These are phyloP conservation scores for Hemisphaericaspora nanyangensis DNA, from an alignment of 805 yeast species.

Conservation along the genomic window DNA sequence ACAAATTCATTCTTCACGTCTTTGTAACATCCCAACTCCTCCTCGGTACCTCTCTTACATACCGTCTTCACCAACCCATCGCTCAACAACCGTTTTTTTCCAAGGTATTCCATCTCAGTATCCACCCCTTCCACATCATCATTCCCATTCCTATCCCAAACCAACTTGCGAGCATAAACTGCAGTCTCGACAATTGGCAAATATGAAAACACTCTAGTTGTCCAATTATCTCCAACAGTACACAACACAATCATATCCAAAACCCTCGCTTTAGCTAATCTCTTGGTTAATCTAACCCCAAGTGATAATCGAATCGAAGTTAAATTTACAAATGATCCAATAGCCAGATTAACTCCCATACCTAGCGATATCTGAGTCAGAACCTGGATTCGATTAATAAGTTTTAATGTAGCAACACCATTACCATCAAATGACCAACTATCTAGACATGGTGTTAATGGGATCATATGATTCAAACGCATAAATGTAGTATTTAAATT, in stretches of 20 bases:
- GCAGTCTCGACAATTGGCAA: slow-evolving; percentile 1
- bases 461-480: background rate
- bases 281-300: background rate
- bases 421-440: background rate
- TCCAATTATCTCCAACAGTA: background rate
- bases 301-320: slow-evolving; percentile 3
- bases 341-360: background rate
- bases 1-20: background rate
- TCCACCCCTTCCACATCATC: background rate
- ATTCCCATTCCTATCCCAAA: background rate
- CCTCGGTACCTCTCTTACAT: slow-evolving; percentile 4
- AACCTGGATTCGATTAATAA: slow-evolving; percentile 2
- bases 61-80: slow-evolving; percentile 1
- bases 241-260: slow-evolving; percentile 2
- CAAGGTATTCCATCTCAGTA: background rate
- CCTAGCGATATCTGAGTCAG: background rate
- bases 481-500: background rate
- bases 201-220: slow-evolving; percentile 2
- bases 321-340: background rate
- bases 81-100: background rate
- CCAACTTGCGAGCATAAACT: background rate
- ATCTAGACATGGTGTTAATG: slow-evolving; percentile 2
- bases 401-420: too few species aligned
- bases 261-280: background rate
- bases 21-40: background rate